Base-by-base conservation (phyloP, 1,284 basidiomycete species). In the Athelia psychrophila region DNA sequence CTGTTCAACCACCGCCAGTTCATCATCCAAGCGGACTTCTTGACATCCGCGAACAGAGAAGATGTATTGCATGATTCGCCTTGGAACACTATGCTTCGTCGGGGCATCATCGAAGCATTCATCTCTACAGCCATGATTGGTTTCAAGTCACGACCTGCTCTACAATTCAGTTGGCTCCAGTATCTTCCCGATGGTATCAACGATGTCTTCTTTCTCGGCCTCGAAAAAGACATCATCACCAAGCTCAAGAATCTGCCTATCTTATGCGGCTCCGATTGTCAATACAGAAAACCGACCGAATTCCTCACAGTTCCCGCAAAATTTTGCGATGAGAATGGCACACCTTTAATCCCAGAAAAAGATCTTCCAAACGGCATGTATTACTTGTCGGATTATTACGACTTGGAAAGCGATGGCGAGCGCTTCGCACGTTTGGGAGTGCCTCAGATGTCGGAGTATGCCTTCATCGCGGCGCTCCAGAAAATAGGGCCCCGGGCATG, bases 21-120 rank as follows among this genome's bases (percentile, higher is more conserved):
- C 48, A 54, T 64, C 33, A 54, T 61, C 15, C 60, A 62, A 27
- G 60, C 55, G 1, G 60, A 62, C 50, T 62, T 62, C 32, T 44
- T 62, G 44, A 62, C 60, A 18, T 53, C 60, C 2, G 50, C 60
- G 10, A 62, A 51, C 47, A 46, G 60, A 22, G 60, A 62, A 36
- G 58, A 60, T 32, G 50, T 62, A 30, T 47, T 62, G 3, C 35
- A 46, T 16, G 42, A 56, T 19, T 44, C 20, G 8, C 9, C 27
- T 8, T 61, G 60, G 60, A 61, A 61, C 35, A 15, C 15, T 3
- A 27, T 33, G 10, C 54, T 61, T 27, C 58, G 51, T 9, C 30
- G 44, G 3, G 44, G 56, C 16, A 48, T 61, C 22, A 12, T 52
- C 16, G 48, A 51, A 4, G 49, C 55, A 2, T 59, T 30, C 27